Evolutionary conservation across 306 rosid genomes (phyloP).

Genomic region (Medicago arabica): DNA sequence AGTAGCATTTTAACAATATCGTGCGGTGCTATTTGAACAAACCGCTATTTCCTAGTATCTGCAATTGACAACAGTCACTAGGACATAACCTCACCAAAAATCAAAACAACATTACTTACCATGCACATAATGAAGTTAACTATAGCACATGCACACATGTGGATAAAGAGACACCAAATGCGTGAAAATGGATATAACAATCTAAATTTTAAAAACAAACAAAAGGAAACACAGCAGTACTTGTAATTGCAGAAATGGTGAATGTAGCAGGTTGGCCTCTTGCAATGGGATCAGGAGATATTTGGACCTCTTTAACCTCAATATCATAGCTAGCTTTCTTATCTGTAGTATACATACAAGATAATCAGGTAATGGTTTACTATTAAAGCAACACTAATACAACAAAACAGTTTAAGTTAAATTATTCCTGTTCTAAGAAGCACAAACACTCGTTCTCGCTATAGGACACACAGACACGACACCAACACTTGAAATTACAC

Average conservation of each 20-base stretch:
- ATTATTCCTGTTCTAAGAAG: neutral
- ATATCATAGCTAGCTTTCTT: slow-evolving; percentile 67
- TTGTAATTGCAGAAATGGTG: slow-evolving; percentile 77
- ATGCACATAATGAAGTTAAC: neutral
- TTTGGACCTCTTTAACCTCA: slow-evolving; percentile 72
- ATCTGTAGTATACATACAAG: slow-evolving; percentile 49
- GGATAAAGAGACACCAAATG: neutral
- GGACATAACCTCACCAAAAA: neutral
- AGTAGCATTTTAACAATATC: too few relatives aligned
- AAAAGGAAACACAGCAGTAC: slow-evolving; percentile 47
- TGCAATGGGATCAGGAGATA: slow-evolving; percentile 71
- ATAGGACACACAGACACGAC: too few relatives aligned
- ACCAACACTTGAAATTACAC: too few relatives aligned
- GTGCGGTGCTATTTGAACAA: too few relatives aligned
- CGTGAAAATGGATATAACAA: neutral
- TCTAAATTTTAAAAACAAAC: neutral
- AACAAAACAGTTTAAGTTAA: neutral
- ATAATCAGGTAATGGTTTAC: slow-evolving; percentile 1
- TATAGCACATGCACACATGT: neutral
- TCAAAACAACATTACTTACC: neutral
- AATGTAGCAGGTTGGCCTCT: slow-evolving; percentile 84
- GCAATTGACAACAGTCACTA: neutral
- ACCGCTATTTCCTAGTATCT: too few relatives aligned
- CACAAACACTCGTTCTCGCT: too few relatives aligned
- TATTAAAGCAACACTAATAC: neutral